Conservation (phyloP, 345 rosid genomes). For the Eucalyptus guilfoylei region DNA sequence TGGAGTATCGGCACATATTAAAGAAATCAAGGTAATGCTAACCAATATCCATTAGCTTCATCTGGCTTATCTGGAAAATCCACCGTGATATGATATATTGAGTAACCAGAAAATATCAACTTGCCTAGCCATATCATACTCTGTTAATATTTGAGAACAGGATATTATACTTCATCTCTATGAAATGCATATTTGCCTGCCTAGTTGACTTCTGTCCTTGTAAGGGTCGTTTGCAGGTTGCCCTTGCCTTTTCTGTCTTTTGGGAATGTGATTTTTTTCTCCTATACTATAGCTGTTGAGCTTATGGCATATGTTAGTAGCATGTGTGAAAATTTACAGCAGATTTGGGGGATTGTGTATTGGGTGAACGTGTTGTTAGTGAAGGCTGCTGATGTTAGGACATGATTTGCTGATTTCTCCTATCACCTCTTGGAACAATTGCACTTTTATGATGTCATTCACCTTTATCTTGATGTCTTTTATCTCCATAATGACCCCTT, state of each 20-base stretch:
- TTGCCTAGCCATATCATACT: neutral
- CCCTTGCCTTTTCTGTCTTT: neutral
- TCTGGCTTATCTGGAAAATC: neutral
- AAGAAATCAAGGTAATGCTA: constrained; percentile 68
- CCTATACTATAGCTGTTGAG: neutral
- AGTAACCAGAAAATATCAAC: neutral
- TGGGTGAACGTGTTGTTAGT: neutral
- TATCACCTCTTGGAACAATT: neutral
- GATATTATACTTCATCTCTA: neutral
- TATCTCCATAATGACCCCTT: neutral
- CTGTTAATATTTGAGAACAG: neutral
- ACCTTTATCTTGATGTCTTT: neutral
- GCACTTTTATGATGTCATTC: neutral
- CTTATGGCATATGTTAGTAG: neutral
- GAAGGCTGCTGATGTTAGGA: neutral
- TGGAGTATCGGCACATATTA: constrained; percentile 63
- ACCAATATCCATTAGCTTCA: neutral
- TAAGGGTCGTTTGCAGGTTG: neutral
- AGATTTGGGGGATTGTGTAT: neutral
- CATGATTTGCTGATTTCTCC: neutral
- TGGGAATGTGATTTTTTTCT: neutral
- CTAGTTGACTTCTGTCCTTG: neutral
- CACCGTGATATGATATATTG: neutral
- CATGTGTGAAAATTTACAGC: neutral
- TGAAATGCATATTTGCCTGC: neutral